phyloP scores from a whole-genome alignment of 768 basidiomycete species.

The Agaricus blazei region DNA sequence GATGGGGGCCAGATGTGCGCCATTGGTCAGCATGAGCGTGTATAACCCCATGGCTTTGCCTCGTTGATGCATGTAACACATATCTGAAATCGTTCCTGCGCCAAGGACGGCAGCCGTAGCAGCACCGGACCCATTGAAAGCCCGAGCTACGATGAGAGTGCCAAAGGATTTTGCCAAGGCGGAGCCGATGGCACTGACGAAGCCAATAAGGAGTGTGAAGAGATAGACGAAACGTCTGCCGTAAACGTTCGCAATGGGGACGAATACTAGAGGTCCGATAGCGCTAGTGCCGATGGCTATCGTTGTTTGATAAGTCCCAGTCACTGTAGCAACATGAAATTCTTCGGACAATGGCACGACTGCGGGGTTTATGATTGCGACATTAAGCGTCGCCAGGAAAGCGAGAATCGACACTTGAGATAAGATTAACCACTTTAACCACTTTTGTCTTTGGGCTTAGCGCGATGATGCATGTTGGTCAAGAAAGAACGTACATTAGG shows the following conservation, averaged over 20 bases:
- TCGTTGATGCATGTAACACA: slow-evolving; percentile 31
- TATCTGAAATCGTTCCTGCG: slow-evolving; percentile 33
- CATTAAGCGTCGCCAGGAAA: slow-evolving; percentile 31
- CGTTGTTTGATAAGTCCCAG: slow-evolving; percentile 35
- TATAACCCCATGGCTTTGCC: slow-evolving; percentile 40
- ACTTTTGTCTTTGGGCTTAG: slow-evolving; percentile 16
- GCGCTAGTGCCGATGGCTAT: slow-evolving; percentile 30
- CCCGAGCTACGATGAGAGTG: slow-evolving; percentile 28
- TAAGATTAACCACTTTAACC: slow-evolving; percentile 30
- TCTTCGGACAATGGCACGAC: slow-evolving; percentile 31
- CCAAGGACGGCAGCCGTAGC: slow-evolving; percentile 31
- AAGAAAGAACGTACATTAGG: slow-evolving; percentile 21
- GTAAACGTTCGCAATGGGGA: slow-evolving; percentile 36
- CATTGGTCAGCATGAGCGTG: slow-evolving; percentile 36
- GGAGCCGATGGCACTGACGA: slow-evolving; percentile 27
- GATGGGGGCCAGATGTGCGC: slow-evolving; percentile 36
- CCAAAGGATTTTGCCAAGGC: slow-evolving; percentile 27
- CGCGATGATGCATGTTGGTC: background rate
- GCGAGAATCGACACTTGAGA: slow-evolving; percentile 28
- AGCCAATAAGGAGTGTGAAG: slow-evolving; percentile 28
- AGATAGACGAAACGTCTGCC: slow-evolving; percentile 33
- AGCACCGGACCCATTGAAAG: slow-evolving; percentile 31
- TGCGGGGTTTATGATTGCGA: slow-evolving; percentile 33
- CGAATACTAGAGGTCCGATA: slow-evolving; percentile 31
- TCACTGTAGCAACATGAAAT: slow-evolving; percentile 29